Base-by-base conservation (phyloP, 768 basidiomycete genomes). In the Tephrocybe sp. region DNA sequence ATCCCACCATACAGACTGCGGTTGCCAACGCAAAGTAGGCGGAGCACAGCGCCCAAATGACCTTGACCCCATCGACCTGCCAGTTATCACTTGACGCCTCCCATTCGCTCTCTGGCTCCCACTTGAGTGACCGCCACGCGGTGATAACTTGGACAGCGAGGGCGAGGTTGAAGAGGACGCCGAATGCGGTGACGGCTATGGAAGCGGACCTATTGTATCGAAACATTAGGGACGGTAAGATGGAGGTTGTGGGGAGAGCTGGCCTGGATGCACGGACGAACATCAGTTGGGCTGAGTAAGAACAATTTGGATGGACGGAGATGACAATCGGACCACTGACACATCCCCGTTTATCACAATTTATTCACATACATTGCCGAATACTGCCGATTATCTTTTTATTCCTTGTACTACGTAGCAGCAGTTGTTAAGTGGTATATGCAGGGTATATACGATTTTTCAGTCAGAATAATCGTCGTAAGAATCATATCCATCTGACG, bases 21-120 rank as follows among this genome's bases (percentile, higher is more conserved):
- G 84, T 78, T 6, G 86, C 84, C 0, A 82, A 77, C 6, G 77
- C 71, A 59, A 90, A 86, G 64, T 92, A 89, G 18, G 78, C 67
- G 24, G 76, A 80, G 25, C 87, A 71, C 36, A 91, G 73, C 9
- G 71, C 82, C 69, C 84, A 88, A 22, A 88, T 64, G 54, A 79
- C 61, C 59, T 75, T 74, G 41, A 80, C 57, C 24, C 75, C 72
- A 52, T 78, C 72, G 36, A 77, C 49, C 34, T 64, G 59, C 67
- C 68, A 70, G 27, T 59, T 66, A 59, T 74, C 74, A 35, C 69
- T 62, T 18, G 69, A 65, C 9, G 64, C 60, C 51, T 71, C 76
- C 73, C 72, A 77, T 52, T 77, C 77, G 55, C 67, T 72, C 57
- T 77, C 74, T 28, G 73, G 69, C 47, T 77, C 77, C 66, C 73